phyloP scores from a whole-genome alignment of 2,329 filamentous ascomycete species.

The Seiridium cupressi region DNA sequence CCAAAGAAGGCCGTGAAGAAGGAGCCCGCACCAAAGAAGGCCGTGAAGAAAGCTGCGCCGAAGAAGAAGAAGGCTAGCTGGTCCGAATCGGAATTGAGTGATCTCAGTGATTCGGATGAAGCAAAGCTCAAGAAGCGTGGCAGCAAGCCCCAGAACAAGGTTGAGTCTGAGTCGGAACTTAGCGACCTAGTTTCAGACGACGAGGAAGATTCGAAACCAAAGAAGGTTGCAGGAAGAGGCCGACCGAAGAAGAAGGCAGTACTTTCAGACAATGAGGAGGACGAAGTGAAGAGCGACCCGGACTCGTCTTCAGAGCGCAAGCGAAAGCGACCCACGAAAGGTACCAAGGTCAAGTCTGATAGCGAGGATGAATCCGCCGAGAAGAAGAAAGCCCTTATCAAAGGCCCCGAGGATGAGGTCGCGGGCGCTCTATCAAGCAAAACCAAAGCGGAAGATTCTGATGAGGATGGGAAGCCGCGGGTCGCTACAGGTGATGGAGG shows the following conservation, averaged over 20 bases:
- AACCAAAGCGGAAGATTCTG: not conserved
- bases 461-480: conserved; percentile 32
- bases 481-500: conserved; percentile 23
- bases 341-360: conserved; percentile 22
- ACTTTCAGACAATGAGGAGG: conserved; percentile 28
- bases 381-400: conserved; percentile 10
- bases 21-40: conserved; percentile 16
- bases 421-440: not conserved
- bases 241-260: conserved; percentile 27
- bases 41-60: conserved; percentile 20
- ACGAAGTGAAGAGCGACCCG: conserved; percentile 14
- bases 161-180: conserved; percentile 20
- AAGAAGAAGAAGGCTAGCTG: conserved; percentile 8
- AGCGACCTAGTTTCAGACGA: conserved; percentile 20
- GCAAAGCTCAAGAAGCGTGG: conserved; percentile 16
- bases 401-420: not conserved
- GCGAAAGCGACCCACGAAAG: conserved; percentile 22
- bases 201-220: conserved; percentile 14
- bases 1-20: conserved; percentile 28
- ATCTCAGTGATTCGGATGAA: conserved; percentile 14
- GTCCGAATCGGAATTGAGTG: conserved; percentile 27
- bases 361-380: conserved; percentile 17
- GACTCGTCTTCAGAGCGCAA: conserved; percentile 14
- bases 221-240: conserved; percentile 19
- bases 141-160: conserved; percentile 14